phyloP scores from a whole-genome alignment of 163 green algal genomes.

The Coccomyxa subellipsoidea region DNA sequence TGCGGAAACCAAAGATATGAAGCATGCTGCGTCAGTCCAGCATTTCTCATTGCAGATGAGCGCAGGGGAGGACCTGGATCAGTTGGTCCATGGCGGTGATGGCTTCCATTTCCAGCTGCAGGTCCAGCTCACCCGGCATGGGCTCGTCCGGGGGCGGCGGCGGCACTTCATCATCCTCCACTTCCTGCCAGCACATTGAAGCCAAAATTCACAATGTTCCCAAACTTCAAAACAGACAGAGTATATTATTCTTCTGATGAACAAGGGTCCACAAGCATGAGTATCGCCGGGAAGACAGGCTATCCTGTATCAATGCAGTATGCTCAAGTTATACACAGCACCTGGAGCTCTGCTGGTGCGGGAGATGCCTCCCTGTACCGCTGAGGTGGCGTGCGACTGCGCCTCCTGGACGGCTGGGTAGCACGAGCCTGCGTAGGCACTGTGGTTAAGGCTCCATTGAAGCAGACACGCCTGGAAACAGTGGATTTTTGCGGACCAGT shows the following conservation, averaged over 20 bases:
- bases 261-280: too few species aligned
- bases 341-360: neutral
- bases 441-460: too few species aligned
- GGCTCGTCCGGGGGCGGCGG: neutral
- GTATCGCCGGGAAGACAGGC: too few species aligned
- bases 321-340: neutral
- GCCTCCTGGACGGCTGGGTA: neutral
- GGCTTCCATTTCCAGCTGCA: neutral
- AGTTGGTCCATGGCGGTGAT: neutral
- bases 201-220: neutral
- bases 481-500: too few species aligned
- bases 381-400: neutral
- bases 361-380: neutral
- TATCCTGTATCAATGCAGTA: neutral
- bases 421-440: neutral
- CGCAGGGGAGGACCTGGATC: neutral
- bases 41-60: too few species aligned
- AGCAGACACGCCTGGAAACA: too few species aligned
- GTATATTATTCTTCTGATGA: too few species aligned
- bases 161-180: neutral
- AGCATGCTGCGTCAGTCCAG: too few species aligned
- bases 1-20: too few species aligned
- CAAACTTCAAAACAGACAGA: neutral
- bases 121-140: neutral
- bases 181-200: neutral